Base-by-base conservation (phyloP, 257 asterid genomes). In the Solanum clarkiae region DNA sequence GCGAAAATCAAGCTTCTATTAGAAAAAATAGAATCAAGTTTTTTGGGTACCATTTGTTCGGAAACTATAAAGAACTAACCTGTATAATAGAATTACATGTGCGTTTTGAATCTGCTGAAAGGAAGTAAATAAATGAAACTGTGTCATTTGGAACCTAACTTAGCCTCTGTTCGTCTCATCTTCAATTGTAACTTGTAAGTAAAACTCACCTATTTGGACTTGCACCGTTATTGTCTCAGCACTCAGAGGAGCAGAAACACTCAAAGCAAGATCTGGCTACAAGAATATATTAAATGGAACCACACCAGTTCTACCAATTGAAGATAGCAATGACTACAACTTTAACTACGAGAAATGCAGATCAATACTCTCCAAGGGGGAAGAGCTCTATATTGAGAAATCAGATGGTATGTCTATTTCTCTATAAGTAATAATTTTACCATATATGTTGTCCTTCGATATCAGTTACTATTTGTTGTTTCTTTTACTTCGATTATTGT, bases 221-320 rank as follows among this genome's bases (percentile, higher is more conserved):
- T 70, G 74, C 75, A 29, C 80, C 56, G 4, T 55, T 84, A 86
- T 70, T 71, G 70, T 88, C 88, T 85, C 90, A 95, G 99, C 99
- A 85, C 89, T 95, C 87, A 90, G 94, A 87, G 99, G 99, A 86
- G 96, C 97, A 13, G 96, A 92, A 81, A 91, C 98, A 22, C 96
- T 94, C 4, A 93, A 92, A 91, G 96, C 88, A 55, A 91, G 98
- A 91, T 81, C 94, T 81, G 92, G 88, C 59, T 87, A 82, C 89
- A 93, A 90, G 87, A 93, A 85, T 88, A 91, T 89, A 88, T 70
- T 94, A 85, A 93, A 90, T 55, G 93, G 95, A 84, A 90, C 91
- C 84, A 89, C 94, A 20, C 97, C 94, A 16, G 91, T 95, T 80
- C 89, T 91, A 45, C 98, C 95, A 10, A 85, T 93, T 4, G 95